Percentiles rank a stretch among this genome's conserved stretches.
Evolutionary conservation across 2,329 filamentous ascomycete species (phyloP).

Genomic region (Colletotrichum somersetense): DNA sequence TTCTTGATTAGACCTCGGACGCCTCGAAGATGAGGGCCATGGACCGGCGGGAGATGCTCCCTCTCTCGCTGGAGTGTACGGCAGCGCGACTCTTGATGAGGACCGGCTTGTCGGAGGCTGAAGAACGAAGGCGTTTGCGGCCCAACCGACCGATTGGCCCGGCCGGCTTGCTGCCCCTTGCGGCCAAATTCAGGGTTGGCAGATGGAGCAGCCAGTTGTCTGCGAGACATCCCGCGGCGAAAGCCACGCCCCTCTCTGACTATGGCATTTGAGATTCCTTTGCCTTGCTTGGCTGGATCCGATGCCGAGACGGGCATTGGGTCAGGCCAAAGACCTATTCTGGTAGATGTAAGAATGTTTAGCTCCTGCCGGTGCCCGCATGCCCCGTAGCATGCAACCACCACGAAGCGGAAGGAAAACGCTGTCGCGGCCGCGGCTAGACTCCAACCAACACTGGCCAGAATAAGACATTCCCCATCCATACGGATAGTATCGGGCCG

Average conservation of each 20-base stretch:
- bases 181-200: slow-evolving; percentile 3
- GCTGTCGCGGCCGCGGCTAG: not conserved
- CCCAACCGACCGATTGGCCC: not conserved
- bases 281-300: slow-evolving; percentile 7
- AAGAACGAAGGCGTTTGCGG: slow-evolving; percentile 10
- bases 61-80: not conserved
- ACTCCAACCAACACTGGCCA: not conserved
- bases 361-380: slow-evolving; percentile 5
- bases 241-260: not conserved
- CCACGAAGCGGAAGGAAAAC: too few relatives aligned
- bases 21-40: not conserved
- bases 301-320: not conserved
- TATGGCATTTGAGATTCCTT: not conserved
- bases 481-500: not conserved
- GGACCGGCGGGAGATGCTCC: not conserved
- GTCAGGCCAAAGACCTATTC: not conserved
- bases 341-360: slow-evolving; percentile 5
- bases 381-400: too few relatives aligned
- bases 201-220: slow-evolving; percentile 4
- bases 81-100: not conserved
- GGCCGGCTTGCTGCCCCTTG: not conserved
- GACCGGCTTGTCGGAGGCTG: not conserved
- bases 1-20: not conserved
- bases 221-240: slow-evolving; percentile 6
- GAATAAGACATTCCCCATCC: slow-evolving; percentile 18